A percentile compares a stretch with the other conserved stretches of the same genome.
Evolutionary conservation across 164 flowering plant species (phyloP).

Genomic region (Saururus chinensis): DNA sequence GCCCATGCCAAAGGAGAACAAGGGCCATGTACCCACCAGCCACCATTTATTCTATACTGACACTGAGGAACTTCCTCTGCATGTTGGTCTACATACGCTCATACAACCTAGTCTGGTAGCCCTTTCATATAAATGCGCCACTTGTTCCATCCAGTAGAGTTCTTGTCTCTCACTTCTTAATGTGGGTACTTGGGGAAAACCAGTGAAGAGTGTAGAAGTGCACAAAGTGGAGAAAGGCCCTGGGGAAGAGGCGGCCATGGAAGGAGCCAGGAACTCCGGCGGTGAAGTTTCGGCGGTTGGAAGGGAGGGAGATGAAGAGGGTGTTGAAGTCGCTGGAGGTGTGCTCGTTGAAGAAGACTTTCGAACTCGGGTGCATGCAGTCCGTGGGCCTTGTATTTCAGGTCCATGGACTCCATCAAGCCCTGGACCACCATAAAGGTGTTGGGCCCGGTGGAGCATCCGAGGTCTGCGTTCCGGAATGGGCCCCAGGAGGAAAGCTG

Average conservation of each 20-base stretch:
- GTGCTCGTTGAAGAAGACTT: slow-evolving; percentile 15
- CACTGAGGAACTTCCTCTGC: slow-evolving; percentile 13
- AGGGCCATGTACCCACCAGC: slow-evolving; percentile 13
- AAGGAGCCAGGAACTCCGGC: slow-evolving; percentile 19
- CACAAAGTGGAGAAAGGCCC: slow-evolving; percentile 12
- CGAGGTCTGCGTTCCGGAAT: slow-evolving; percentile 9
- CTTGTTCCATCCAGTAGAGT: slow-evolving; percentile 20
- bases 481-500: not conserved
- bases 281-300: slow-evolving; percentile 6
- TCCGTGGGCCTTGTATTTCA: not conserved
- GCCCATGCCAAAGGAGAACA: not conserved
- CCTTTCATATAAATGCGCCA: slow-evolving; percentile 15
- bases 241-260: slow-evolving; percentile 14
- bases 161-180: slow-evolving; percentile 8
- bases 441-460: slow-evolving; percentile 23
- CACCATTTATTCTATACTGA: slow-evolving; percentile 20
- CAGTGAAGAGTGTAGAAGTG: slow-evolving; percentile 12
- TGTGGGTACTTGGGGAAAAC: slow-evolving; percentile 17
- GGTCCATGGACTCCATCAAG: slow-evolving; percentile 5
- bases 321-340: slow-evolving; percentile 16
- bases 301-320: slow-evolving; percentile 13
- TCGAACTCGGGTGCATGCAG: slow-evolving; percentile 5
- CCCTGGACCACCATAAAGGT: slow-evolving; percentile 9
- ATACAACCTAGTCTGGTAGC: slow-evolving; percentile 10
- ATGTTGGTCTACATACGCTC: slow-evolving; percentile 18